Evolutionary conservation across 2,329 filamentous ascomycete species (phyloP).

Genomic region (Cordyceps javanica): DNA sequence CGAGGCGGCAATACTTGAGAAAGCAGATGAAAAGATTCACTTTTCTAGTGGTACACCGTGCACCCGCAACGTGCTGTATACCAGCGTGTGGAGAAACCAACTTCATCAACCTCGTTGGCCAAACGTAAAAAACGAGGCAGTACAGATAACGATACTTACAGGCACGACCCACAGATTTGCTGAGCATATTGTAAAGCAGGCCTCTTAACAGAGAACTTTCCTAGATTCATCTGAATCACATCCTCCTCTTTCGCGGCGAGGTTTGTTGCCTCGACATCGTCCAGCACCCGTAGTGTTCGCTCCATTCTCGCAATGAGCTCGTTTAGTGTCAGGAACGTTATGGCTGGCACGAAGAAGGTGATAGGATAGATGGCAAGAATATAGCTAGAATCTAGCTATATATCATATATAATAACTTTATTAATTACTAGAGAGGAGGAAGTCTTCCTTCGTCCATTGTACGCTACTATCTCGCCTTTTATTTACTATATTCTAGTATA

Average conservation of each 20-base stretch:
- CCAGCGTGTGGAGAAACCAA: conserved; percentile 5
- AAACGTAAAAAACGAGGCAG: not conserved
- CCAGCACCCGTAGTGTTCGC: not conserved
- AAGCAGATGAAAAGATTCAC: not conserved
- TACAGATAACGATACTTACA: not conserved
- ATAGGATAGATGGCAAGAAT: too few species aligned
- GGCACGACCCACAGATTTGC: not conserved
- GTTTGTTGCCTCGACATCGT: not conserved
- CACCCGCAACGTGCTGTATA: not conserved
- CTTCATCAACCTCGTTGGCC: not conserved
- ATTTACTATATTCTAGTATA: too few species aligned
- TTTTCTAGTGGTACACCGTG: conserved; percentile 2
- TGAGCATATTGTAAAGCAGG: not conserved
- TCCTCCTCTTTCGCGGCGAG: not conserved
- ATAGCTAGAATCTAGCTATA: too few species aligned
- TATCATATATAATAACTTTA: too few species aligned
- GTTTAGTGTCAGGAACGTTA: not conserved
- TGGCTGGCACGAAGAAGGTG: too few species aligned
- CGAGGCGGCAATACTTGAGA: too few species aligned
- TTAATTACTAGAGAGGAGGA: too few species aligned
- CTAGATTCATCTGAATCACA: not conserved
- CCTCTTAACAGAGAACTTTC: not conserved
- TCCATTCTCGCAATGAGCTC: not conserved
- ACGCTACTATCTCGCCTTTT: too few species aligned
- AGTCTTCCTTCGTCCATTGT: too few species aligned